Evolutionary conservation across 305 asterid species (phyloP), one percentile per base, ranked within the genome.

Genomic region (Fraxinus angustifolia): DNA sequence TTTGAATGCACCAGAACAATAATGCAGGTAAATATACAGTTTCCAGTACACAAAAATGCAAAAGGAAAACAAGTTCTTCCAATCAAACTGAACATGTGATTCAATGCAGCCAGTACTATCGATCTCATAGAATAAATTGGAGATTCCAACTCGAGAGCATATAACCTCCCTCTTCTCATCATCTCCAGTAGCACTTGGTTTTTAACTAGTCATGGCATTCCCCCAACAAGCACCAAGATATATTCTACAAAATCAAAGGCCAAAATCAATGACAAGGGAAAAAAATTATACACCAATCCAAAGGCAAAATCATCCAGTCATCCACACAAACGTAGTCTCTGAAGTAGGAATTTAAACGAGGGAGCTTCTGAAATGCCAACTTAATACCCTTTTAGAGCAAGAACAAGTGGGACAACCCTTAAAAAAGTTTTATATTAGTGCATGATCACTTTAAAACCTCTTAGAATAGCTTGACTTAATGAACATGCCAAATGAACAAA

Each of bases 111-210:
- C 67, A 77, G 78, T 6, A 40, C 75, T 80, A 1, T 36, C 81
- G 8, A 80, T 71, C 82, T 70, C 68, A 72, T 80, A 75, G 31
- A 16, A 19, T 36, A 79, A 76, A 84, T 73, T 45, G 77, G 82
- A 80, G 82, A 83, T 83, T 80, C 77, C 50, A 68, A 81, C 80
- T 82, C 11, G 73, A 75, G 75, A 79, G 48, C 50, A 73, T 42
- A 76, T 58, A 16, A 58, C 88, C 84, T 74, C 81, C 82, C 77
- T 50, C 85, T 78, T 76, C 74, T 79, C 85, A 77, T 79, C 85
- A 76, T 80, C 82, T 81, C 86, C 83, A 62, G 33, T 50, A 35
- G 73, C 79, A 71, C 84, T 50, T 56, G 45, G 75, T 45, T 17
- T 58, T 68, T 72, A 82, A 14, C 76, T 31, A 77, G 85, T 77